Percentiles rank a stretch among this genome's conserved stretches.
phyloP scores from a whole-genome alignment of 495 filamentous ascomycete genomes.

The Daldinia bambusicola region DNA sequence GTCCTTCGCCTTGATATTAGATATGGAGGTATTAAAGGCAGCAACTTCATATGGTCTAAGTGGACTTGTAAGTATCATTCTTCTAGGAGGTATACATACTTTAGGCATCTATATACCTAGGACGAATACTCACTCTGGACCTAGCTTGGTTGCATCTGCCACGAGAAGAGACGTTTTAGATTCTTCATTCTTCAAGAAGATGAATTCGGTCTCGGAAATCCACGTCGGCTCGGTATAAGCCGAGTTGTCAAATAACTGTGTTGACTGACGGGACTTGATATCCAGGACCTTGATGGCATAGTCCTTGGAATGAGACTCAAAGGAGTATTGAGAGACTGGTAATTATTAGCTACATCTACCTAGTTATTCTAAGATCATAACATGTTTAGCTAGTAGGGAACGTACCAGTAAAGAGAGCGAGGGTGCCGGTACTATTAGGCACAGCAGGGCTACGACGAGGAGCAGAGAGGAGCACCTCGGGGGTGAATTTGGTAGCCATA shows the following conservation, averaged over 20 bases:
- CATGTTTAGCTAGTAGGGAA: neutral
- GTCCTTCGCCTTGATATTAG: constrained; percentile 76
- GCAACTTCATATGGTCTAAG: constrained; percentile 68
- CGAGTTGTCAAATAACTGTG: constrained; percentile 70
- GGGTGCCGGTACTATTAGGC: constrained; percentile 76
- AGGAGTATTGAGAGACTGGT: constrained; percentile 76
- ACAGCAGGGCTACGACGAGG: constrained; percentile 80
- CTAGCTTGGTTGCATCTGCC: constrained; percentile 65
- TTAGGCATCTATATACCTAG: too few relatives aligned
- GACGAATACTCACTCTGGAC: constrained; percentile 49
- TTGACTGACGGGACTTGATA: constrained; percentile 72
- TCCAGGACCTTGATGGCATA: constrained; percentile 81
- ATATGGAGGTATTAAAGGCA: constrained; percentile 72
- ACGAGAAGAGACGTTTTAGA: constrained; percentile 69
- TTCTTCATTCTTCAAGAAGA: constrained; percentile 72
- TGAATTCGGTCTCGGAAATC: constrained; percentile 72
- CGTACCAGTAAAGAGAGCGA: constrained; percentile 72
- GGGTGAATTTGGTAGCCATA: constrained; percentile 75
- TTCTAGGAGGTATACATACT: neutral
- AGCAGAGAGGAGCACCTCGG: constrained; percentile 84
- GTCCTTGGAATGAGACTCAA: constrained; percentile 78
- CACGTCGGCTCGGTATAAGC: constrained; percentile 77
- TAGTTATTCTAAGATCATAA: neutral
- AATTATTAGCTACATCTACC: constrained; percentile 20
- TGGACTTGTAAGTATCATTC: constrained; percentile 11